Base-by-base conservation (phyloP, 164 flowering plant species). In the Stephania yunnanensis region DNA sequence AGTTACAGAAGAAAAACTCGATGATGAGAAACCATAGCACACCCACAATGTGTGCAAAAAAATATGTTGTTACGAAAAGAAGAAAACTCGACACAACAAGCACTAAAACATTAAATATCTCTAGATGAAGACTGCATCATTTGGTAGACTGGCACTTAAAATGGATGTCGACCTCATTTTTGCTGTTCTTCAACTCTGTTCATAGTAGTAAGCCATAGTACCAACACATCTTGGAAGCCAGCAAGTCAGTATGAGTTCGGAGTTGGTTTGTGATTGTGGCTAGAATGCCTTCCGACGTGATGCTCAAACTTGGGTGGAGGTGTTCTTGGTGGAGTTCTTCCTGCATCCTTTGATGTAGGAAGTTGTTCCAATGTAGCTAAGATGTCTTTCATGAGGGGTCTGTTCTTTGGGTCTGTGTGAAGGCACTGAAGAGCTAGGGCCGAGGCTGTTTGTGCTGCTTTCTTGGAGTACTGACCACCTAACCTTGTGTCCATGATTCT, bases 401-500 rank as follows among this genome's bases (percentile, higher is more conserved):
- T 84, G 55, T 81, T 70, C 78, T 81, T 89, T 29, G 94, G 87
- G 72, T 90, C 94, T 5, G 76, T 75, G 68, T 89, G 82, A 30
- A 92, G 82, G 83, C 98, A 93, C 50, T 87, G 84, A 66, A 87
- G 67, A 53, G 91, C 97, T 72, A 93, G 81, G 31, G 89, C 81
- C 22, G 94, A 94, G 17, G 87, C 87, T 55, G 87, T 82, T 48
- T 87, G 90, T 4, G 92, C 98, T 48, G 70, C 92, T 81, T 89
- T 91, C 82, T 89, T 91, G 2, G 95, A 79, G 81, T 93, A 93
- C 75, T 89, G 97, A 30, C 98, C 98, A 0, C 92, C 91, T 77
- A 93, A 73, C 76, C 90, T 85, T 67, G 93, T 87, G 82, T 93
- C 98, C 95, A 93, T 93, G 31, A 93, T 85, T 80, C 98, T 86